Base-by-base conservation (phyloP, 202 grass and related monocot species). In the Dendrocalamus latiflorus region DNA sequence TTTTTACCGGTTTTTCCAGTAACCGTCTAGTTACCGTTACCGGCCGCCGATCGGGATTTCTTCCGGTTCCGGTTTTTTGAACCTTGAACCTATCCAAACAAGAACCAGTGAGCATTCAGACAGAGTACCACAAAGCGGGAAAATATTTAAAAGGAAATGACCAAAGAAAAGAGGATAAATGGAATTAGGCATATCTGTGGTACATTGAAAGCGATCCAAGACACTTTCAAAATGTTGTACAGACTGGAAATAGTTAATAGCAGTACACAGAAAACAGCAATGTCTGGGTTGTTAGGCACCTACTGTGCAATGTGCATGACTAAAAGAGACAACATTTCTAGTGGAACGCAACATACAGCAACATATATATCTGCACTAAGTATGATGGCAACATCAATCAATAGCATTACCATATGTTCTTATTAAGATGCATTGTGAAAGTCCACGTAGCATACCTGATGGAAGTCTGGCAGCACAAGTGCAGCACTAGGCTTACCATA, bases 401-500 rank as follows among this genome's bases (percentile, higher is more conserved):
- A n/a, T 59, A 30, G 4, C 8, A 65, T 33, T 79, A 55, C 6
- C 15, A 42, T 5, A 21, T 83, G 11, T 8, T 53, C 13, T 8
- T 82, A 56, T 37, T 55, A 17, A 15, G 22, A 20, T 21, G 4
- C 8, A 71, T 9, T 77, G 21, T 47, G 18, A 54, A 38, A 38
- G 42, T 80, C 15, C 49, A 50, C 34, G 44, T 26, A 13, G 53
- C 14, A 34, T 80, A 68, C 48, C 84, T 83, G 71, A 47, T 26
- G 24, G 38, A 86, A 74, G 71, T 82, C n/a, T 45, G 70, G n/a
- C 42, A 47, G 56, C 0, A 8, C 30, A 38, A 54, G 12, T 26
- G 39, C 45, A 55, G 72, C 48, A 69, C 64, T 13, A 61, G 66
- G 24, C 26, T 79, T 80, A 41, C 77, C 61, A 44, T 71, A 79